Conservation (phyloP, 202 grass and related monocot species). For the Eragrostis tef region DNA sequence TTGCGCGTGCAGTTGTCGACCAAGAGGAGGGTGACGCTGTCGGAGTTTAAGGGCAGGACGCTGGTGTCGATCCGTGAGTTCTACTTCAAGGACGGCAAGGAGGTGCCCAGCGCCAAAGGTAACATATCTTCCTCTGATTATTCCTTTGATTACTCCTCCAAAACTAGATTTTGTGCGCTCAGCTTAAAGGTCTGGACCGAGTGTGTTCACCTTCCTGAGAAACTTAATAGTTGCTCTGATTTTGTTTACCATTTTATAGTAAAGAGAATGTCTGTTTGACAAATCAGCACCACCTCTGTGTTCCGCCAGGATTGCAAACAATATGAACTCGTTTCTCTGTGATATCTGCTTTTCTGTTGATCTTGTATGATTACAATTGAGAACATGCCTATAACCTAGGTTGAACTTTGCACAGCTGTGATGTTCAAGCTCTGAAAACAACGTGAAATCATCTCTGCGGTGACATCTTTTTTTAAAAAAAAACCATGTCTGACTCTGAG, state of each 20-base stretch:
- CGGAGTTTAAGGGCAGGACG: slow-evolving; percentile 71
- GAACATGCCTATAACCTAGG: neutral
- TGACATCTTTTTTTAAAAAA: no score
- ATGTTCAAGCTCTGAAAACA: no score
- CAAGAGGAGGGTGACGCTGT: slow-evolving; percentile 82
- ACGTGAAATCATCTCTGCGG: no score
- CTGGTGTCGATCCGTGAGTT: slow-evolving; percentile 86
- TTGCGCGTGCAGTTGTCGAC: slow-evolving; percentile 64
- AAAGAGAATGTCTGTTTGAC: neutral
- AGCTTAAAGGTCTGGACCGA: neutral
- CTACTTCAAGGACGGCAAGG: slow-evolving; percentile 84
- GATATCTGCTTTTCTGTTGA: neutral
- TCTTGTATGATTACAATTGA: neutral
- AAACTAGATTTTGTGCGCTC: slow-evolving; percentile 4
- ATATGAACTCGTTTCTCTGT: neutral
- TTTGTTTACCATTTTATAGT: neutral
- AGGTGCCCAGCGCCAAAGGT: slow-evolving; percentile 83
- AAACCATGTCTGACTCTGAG: no score
- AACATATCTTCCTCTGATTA: slow-evolving; percentile 3
- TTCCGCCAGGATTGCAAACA: neutral
- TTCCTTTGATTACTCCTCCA: slow-evolving; percentile 5
- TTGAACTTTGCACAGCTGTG: neutral
- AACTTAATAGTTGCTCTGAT: slow-evolving; percentile 7
- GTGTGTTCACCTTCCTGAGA: neutral
- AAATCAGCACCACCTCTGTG: neutral